phyloP scores from a whole-genome alignment of 805 yeast species.

The Starmera dryadoides region DNA sequence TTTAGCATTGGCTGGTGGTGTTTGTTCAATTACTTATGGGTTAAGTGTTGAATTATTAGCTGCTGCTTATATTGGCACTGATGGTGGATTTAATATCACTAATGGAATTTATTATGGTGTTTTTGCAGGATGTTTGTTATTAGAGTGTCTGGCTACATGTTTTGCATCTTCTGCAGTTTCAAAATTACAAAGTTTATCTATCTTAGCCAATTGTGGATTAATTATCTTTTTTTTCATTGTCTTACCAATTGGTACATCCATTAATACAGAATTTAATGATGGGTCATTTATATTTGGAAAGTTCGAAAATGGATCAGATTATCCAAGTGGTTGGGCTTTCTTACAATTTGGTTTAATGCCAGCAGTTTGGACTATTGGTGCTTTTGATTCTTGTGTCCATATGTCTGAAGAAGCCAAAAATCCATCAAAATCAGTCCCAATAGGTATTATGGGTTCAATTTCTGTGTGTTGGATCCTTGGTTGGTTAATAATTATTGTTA shows the following conservation, averaged over 20 bases:
- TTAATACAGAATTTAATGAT: constrained; percentile 30
- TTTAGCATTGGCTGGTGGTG: constrained; percentile 53
- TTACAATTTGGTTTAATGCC: constrained; percentile 50
- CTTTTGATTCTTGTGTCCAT: constrained; percentile 66
- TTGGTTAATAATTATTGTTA: constrained; percentile 44
- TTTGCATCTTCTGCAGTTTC: constrained; percentile 47
- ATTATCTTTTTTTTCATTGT: constrained; percentile 48
- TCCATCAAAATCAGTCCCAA: constrained; percentile 56
- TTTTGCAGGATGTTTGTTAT: constrained; percentile 46
- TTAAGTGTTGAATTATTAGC: constrained; percentile 49
- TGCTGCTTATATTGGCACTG: constrained; percentile 33
- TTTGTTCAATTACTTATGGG: constrained; percentile 62
- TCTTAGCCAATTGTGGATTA: constrained; percentile 40
- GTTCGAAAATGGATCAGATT: constrained; percentile 40
- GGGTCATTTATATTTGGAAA: constrained; percentile 51
- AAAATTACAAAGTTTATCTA: constrained; percentile 47
- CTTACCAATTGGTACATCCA: constrained; percentile 45
- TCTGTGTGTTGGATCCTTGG: constrained; percentile 52
- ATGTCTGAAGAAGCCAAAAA: constrained; percentile 66
- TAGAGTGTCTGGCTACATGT: constrained; percentile 43
- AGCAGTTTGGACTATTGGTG: constrained; percentile 71
- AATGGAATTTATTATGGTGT: constrained; percentile 51
- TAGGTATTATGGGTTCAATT: constrained; percentile 57
- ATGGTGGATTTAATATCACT: constrained; percentile 44
- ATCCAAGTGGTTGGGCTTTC: constrained; percentile 55